These are phyloP conservation scores for Ustilago cynodontis DNA, from an alignment of 1,284 basidiomycete species.

Conservation along the genomic window DNA sequence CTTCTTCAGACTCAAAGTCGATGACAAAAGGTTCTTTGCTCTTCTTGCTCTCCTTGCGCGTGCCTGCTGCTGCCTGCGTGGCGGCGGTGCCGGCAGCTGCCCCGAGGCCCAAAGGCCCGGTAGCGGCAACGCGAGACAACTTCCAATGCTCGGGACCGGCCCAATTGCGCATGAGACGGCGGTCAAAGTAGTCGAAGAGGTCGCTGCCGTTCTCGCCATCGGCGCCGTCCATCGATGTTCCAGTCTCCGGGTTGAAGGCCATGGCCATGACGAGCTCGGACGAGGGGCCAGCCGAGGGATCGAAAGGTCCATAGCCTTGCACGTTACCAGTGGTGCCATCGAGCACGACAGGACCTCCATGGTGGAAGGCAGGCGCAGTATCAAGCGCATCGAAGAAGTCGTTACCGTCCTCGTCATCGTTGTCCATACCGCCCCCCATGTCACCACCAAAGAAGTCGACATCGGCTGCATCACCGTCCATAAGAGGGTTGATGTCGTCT, in stretches of 20 bases:
- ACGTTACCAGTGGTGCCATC: conserved; percentile 43
- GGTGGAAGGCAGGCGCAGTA: conserved; percentile 32
- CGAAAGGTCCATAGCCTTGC: conserved; percentile 43
- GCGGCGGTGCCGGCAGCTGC: conserved; percentile 27
- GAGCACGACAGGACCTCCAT: conserved; percentile 40
- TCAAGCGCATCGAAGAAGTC: conserved; percentile 71
- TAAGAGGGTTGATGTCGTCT: conserved; percentile 29
- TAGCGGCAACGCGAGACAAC: conserved; percentile 71
- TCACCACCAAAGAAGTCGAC: conserved; percentile 46
- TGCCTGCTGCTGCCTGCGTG: conserved; percentile 15
- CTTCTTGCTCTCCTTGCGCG: conserved; percentile 48
- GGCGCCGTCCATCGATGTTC: conserved; percentile 32
- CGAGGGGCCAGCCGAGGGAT: conserved; percentile 46
- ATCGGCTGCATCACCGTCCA: conserved; percentile 26
- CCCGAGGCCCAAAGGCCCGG: conserved; percentile 38
- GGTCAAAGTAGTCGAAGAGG: conserved; percentile 91
- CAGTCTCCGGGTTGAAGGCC: conserved; percentile 72
- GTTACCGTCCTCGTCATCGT: conserved; percentile 36
- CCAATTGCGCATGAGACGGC: conserved; percentile 91
- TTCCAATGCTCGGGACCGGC: conserved; percentile 99
- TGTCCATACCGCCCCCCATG: conserved; percentile 26
- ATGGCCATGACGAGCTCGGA: conserved; percentile 86
- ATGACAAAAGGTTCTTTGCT: conserved; percentile 84
- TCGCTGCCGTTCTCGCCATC: conserved; percentile 48
- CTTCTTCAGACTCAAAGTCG: conserved; percentile 80